Evolutionary conservation across 1,284 basidiomycete genomes (phyloP), one percentile per base, ranked within the genome.

Genomic region (Sanguinoderma infundibulare): DNA sequence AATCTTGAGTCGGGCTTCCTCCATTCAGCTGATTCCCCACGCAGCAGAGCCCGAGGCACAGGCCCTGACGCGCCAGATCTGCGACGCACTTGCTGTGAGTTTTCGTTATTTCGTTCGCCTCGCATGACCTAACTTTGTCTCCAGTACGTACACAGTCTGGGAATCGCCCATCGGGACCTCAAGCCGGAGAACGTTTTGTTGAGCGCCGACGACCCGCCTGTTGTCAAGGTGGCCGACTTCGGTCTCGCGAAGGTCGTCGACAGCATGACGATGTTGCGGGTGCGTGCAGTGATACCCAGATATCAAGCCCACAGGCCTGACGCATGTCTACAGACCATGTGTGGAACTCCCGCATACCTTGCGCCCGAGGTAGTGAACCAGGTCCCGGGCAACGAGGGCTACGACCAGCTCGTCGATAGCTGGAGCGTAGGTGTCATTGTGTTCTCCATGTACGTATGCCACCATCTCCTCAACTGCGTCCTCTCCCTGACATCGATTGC

Each of bases 401-500:
- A 98, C 71, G 84, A 90, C 69, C 85, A 89, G 60, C 78, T 90
- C 17, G 96, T 97, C 52, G 95, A 98, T 72, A 94, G 92, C 66
- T 98, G 94, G 94, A 95, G 94, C 52, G 85, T 95, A 22, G 95
- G 96, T 6, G 94, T 96, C 17, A 96, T 98, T 57, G 85, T 97
- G 0, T 98, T 88, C 68, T 88, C 90, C 46, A 94, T 94, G 92
- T 93, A 70, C 61, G 86, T 73, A 9, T 34, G 32, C 22, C 24
- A 46, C 7, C 20, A 6, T n/a, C 15, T 40, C 51, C 49, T 49
- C 34, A 30, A 20, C 5, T 2, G n/a, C 32, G 17, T 22, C 4
- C 47, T 51, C 15, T 22, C n/a, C n/a, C 20, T 26, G 26, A 53
- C 22, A 46, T 36, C 2, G 1, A 9, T 24, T 17, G 10, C 32